phyloP scores from a whole-genome alignment of 768 basidiomycete species.

The Polyporus arcularius region DNA sequence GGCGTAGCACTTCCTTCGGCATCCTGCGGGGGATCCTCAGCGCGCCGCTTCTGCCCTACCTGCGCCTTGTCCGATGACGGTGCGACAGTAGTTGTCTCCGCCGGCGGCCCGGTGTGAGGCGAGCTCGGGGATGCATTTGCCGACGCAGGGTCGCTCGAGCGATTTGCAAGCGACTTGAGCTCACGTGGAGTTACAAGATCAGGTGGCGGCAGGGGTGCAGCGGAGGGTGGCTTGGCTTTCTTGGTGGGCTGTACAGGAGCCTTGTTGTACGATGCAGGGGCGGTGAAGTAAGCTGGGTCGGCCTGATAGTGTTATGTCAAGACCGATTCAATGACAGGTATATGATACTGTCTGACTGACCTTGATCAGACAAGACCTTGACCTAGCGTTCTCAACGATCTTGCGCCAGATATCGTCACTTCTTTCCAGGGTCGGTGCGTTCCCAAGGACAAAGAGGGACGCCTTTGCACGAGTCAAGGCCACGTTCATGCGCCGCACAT shows the following conservation, averaged over 20 bases:
- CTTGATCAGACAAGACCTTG: constrained; percentile 61
- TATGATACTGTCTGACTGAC: constrained; percentile 40
- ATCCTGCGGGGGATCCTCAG: constrained; percentile 13
- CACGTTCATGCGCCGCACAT: constrained; percentile 95
- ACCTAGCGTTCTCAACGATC: constrained; percentile 76
- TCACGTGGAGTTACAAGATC: constrained; percentile 20
- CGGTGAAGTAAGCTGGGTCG: constrained; percentile 15
- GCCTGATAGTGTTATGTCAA: constrained; percentile 1
- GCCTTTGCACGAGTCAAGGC: constrained; percentile 95
- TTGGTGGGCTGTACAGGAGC: constrained; percentile 6
- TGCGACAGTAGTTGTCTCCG: not conserved
- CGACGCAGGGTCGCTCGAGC: not conserved
- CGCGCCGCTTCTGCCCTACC: constrained; percentile 18
- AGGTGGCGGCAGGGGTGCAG: constrained; percentile 2
- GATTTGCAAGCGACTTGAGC: constrained; percentile 15
- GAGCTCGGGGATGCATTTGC: not conserved
- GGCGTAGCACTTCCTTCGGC: not conserved
- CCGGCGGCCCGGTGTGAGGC: not conserved
- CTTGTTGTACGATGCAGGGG: constrained; percentile 11
- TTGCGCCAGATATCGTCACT: constrained; percentile 78
- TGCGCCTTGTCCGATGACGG: constrained; percentile 2
- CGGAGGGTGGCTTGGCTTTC: constrained; percentile 9
- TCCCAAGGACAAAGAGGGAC: constrained; percentile 91
- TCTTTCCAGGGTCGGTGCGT: constrained; percentile 85
- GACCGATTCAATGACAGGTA: not conserved